phyloP scores from a whole-genome alignment of 805 yeast genomes.

The Candida endomychidarum region DNA sequence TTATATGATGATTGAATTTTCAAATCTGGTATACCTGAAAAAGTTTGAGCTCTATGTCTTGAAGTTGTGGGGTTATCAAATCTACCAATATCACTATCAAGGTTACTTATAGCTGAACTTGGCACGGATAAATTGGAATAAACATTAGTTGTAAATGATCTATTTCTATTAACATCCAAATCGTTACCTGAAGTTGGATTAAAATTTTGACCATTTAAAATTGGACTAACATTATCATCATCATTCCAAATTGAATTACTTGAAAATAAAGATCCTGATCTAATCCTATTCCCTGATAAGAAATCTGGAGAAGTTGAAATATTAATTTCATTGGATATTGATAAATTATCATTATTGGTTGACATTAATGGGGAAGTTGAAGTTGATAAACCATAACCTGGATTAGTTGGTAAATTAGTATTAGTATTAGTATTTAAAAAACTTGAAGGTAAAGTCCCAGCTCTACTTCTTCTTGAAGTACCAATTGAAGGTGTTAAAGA shows the following conservation, averaged over 20 bases:
- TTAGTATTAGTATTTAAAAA: constrained; percentile 25
- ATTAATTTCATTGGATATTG: constrained; percentile 7
- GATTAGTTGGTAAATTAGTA: constrained; percentile 1
- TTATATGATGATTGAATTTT: constrained; percentile 10
- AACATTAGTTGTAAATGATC: constrained; percentile 55
- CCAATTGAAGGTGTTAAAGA: constrained; percentile 30
- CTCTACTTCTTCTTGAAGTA: constrained; percentile 54
- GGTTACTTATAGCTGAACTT: constrained; percentile 9
- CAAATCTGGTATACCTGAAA: constrained; percentile 30
- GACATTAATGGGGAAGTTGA: constrained; percentile 22
- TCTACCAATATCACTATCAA: constrained; percentile 18
- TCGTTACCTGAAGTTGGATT: too few relatives aligned
- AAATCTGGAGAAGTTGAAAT: constrained; percentile 11
- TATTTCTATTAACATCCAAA: constrained; percentile 28
- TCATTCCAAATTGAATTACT: constrained; percentile 61
- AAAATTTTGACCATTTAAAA: constrained; percentile 13
- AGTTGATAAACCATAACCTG: constrained; percentile 9
- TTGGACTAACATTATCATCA: constrained; percentile 24
- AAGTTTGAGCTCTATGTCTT: constrained; percentile 43
- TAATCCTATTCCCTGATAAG: constrained; percentile 33
- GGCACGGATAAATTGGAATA: constrained; percentile 3
- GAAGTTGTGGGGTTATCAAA: constrained; percentile 31
- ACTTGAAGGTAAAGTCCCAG: constrained; percentile 77
- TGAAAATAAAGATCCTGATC: constrained; percentile 57
- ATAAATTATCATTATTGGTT: constrained; percentile 9